phyloP scores from a whole-genome alignment of 2,329 filamentous ascomycete species.

The Aureobasidium sp. region DNA sequence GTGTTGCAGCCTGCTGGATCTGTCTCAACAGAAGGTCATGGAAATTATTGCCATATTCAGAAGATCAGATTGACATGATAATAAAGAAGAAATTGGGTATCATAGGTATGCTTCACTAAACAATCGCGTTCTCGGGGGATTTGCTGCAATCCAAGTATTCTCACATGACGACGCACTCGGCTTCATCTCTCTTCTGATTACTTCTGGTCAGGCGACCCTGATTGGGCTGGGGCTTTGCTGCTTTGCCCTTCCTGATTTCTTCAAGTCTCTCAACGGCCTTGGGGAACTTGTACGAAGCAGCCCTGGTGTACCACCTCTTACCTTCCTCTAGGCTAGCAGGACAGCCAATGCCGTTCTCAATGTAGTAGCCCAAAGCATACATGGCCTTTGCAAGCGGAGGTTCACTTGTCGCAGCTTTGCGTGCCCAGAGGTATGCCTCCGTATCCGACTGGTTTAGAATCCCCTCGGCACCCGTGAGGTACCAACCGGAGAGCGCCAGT shows the following conservation, averaged over 20 bases:
- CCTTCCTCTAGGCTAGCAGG: slow-evolving; percentile 84
- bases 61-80: background rate
- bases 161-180: slow-evolving; percentile 80
- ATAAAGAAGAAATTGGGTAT: background rate
- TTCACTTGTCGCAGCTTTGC: slow-evolving; percentile 82
- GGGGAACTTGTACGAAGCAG: slow-evolving; percentile 93
- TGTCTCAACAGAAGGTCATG: no score
- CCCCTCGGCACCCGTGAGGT: slow-evolving; percentile 81
- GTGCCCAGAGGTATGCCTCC: slow-evolving; percentile 93
- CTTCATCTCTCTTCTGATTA: slow-evolving; percentile 76
- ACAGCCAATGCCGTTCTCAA: slow-evolving; percentile 87
- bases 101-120: background rate
- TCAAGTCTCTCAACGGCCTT: slow-evolving; percentile 90
- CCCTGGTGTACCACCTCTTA: slow-evolving; percentile 96
- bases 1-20: no score
- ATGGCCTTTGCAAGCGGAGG: slow-evolving; percentile 74
- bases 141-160: background rate
- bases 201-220: slow-evolving; percentile 73
- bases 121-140: background rate
- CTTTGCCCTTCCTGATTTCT: slow-evolving; percentile 63
- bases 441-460: slow-evolving; percentile 88
- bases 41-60: background rate
- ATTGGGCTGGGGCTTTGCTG: slow-evolving; percentile 44
- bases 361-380: slow-evolving; percentile 98
- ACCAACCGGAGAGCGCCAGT: slow-evolving; percentile 49